phyloP scores from a whole-genome alignment of 805 yeast species.

The Candida taoyuanica region DNA sequence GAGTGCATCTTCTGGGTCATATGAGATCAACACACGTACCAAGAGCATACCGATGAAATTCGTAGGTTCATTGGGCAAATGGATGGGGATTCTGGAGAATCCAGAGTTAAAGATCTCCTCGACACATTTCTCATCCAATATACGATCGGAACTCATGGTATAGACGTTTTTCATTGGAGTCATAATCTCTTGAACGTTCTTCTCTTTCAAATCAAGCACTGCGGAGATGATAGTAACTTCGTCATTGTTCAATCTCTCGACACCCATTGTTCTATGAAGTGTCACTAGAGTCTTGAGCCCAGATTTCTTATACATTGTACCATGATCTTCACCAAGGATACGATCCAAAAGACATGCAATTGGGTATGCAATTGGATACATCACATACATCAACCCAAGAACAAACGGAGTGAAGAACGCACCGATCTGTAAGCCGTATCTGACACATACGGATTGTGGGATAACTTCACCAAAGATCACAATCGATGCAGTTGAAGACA shows the following conservation, averaged over 20 bases:
- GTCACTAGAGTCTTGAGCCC: conserved; percentile 93
- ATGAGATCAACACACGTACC: conserved; percentile 86
- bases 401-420: conserved; percentile 90
- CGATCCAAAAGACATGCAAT: conserved; percentile 76
- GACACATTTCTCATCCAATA: conserved; percentile 78
- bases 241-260: conserved; percentile 86
- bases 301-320: conserved; percentile 86
- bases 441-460: conserved; percentile 89
- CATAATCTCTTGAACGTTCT: conserved; percentile 82
- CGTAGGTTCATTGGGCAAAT: conserved; percentile 80
- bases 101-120: conserved; percentile 92
- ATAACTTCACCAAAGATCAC: conserved; percentile 95
- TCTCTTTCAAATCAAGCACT: conserved; percentile 89
- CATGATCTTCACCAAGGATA: conserved; percentile 91
- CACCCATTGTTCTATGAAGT: conserved; percentile 91
- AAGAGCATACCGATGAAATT: conserved; percentile 94
- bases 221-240: conserved; percentile 95
- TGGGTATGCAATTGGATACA: conserved; percentile 94
- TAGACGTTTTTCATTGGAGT: conserved; percentile 89
- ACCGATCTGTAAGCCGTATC: conserved; percentile 90
- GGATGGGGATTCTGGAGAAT: conserved; percentile 91
- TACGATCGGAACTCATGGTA: conserved; percentile 78
- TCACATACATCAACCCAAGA: conserved; percentile 70
- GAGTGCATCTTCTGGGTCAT: conserved; percentile 93
- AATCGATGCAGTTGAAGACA: conserved; percentile 86